Evolutionary conservation across 768 basidiomycete species (phyloP).

Genomic region (Coprinellus micaceus): DNA sequence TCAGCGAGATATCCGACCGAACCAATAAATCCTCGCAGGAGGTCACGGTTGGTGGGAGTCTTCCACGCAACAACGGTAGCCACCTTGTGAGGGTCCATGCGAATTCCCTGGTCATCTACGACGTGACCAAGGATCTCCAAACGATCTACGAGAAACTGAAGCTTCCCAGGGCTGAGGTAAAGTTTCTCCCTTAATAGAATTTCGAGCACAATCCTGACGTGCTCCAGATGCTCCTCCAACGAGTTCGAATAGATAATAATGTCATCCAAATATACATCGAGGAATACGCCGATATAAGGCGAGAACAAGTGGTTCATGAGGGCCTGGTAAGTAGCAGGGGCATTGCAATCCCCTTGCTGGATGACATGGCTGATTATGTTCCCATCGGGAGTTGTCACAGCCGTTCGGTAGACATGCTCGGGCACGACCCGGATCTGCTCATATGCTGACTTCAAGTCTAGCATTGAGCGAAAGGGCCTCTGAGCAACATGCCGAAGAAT

Average conservation of each 20-base stretch:
- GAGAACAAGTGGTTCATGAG: conserved; percentile 34
- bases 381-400: conserved; percentile 27
- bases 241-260: conserved; percentile 32
- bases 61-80: conserved; percentile 33
- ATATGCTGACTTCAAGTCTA: conserved; percentile 39
- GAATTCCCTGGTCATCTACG: conserved; percentile 34
- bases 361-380: conserved; percentile 29
- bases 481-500: conserved; percentile 30
- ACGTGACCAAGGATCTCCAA: conserved; percentile 18
- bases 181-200: conserved; percentile 22
- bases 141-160: conserved; percentile 12
- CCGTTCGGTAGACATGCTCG: conserved; percentile 20
- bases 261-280: conserved; percentile 20
- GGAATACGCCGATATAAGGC: conserved; percentile 29
- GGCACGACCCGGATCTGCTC: conserved; percentile 32
- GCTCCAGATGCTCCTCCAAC: conserved; percentile 28
- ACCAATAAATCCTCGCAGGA: conserved; percentile 31
- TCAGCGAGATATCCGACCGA: conserved; percentile 28
- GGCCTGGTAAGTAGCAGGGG: conserved; percentile 20
- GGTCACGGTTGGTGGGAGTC: conserved; percentile 27
- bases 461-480: conserved; percentile 24
- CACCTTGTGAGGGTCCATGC: conserved; percentile 44
- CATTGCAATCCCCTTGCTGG: conserved; percentile 25
- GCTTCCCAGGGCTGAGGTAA: conserved; percentile 27
- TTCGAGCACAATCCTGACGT: conserved; percentile 25